Conservation (phyloP, 768 basidiomycete genomes). For the Inosperma sp. region DNA sequence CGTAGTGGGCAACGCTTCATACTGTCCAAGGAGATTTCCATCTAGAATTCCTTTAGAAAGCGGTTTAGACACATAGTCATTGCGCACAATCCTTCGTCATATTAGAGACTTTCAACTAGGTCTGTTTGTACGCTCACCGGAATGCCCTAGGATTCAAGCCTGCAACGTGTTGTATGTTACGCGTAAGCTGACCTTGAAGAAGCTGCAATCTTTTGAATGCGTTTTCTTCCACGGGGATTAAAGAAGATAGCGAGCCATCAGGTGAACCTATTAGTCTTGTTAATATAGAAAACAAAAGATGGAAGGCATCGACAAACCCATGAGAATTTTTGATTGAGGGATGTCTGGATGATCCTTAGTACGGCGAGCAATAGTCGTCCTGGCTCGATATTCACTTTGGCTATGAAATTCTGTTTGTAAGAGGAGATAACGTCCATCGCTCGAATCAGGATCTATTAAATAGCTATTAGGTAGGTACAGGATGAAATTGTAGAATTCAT, state of each 20-base stretch:
- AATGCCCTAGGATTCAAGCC: conserved; percentile 90
- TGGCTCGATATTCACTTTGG: conserved; percentile 64
- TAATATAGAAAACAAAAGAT: neutral
- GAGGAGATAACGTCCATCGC: conserved; percentile 76
- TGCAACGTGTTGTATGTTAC: conserved; percentile 88
- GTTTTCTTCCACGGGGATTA: conserved; percentile 75
- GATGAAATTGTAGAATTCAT: neutral
- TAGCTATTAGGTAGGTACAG: conserved; percentile 11
- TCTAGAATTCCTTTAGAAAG: conserved; percentile 82
- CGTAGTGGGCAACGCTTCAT: conserved; percentile 64
- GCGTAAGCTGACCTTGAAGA: conserved; percentile 82
- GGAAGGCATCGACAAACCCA: conserved; percentile 41
- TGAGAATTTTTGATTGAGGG: conserved; percentile 79
- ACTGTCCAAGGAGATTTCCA: conserved; percentile 70
- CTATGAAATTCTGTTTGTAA: conserved; percentile 75
- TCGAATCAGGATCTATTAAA: conserved; percentile 73
- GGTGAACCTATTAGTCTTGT: conserved; percentile 46
- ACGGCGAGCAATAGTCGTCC: conserved; percentile 67
- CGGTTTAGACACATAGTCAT: conserved; percentile 80
- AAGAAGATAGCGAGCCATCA: conserved; percentile 76
- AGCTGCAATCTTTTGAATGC: conserved; percentile 80
- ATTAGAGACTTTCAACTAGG: conserved; percentile 25
- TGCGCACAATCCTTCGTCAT: conserved; percentile 63
- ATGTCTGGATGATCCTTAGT: conserved; percentile 65
- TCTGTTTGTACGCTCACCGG: conserved; percentile 49